A percentile compares a stretch with the other conserved stretches of the same genome.
Evolutionary conservation across 2,329 filamentous ascomycete species (phyloP).

Genomic region (Xylariaceae sp.): DNA sequence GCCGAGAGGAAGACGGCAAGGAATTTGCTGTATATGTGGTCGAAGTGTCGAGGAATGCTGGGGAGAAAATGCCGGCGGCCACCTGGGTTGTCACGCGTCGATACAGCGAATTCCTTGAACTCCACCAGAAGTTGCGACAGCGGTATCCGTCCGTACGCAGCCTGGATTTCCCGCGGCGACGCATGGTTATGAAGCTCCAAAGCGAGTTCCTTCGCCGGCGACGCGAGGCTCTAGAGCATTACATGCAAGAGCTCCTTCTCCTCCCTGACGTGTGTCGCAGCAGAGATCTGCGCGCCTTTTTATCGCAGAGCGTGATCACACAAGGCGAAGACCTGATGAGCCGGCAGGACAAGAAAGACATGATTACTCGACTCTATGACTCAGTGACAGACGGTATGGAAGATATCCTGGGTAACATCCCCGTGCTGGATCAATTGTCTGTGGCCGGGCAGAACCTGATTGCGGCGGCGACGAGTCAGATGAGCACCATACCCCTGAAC

Average conservation of each 20-base stretch:
- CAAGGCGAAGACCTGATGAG: conserved; percentile 50
- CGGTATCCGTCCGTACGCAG: conserved; percentile 82
- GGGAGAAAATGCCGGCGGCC: conserved; percentile 94
- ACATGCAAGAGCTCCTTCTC: conserved; percentile 71
- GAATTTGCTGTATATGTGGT: conserved; percentile 92
- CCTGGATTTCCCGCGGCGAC: conserved; percentile 83
- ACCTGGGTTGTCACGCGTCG: conserved; percentile 87
- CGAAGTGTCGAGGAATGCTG: conserved; percentile 82
- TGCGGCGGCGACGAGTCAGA: conserved; percentile 62
- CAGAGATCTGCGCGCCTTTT: conserved; percentile 81
- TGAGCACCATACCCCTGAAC: conserved; percentile 47
- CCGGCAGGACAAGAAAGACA: conserved; percentile 66
- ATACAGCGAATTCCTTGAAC: conserved; percentile 94
- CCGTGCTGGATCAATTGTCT: conserved; percentile 89
- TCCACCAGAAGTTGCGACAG: conserved; percentile 80
- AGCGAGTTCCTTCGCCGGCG: conserved; percentile 92
- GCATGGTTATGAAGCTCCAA: conserved; percentile 94
- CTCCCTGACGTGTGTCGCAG: conserved; percentile 92
- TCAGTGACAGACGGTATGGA: conserved; percentile 98
- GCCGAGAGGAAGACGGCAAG: conserved; percentile 82
- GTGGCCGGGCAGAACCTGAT: conserved; percentile 87
- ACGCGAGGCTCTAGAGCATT: conserved; percentile 73
- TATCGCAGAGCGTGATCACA: conserved; percentile 78
- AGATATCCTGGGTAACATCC: conserved; percentile 92
- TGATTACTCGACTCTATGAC: conserved; percentile 91